Evolutionary conservation across 208 protist genomes (phyloP).

Genomic region (Trypanosoma cruzi): DNA sequence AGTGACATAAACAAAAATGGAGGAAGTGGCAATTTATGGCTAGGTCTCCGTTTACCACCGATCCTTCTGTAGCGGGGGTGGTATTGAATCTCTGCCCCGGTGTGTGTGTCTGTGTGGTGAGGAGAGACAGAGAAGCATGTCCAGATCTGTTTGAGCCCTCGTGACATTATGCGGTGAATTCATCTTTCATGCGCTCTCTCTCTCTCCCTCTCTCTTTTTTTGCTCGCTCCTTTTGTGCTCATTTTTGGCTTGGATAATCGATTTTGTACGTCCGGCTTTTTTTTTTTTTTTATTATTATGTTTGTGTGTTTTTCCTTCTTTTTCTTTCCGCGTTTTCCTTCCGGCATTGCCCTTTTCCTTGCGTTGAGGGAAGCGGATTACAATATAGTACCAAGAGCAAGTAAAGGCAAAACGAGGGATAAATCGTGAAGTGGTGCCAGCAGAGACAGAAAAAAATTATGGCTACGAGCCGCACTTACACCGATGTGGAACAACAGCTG

Average conservation of each 20-base stretch:
- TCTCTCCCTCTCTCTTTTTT: no score
- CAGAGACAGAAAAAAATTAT: constrained; percentile 3
- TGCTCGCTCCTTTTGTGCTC: no score
- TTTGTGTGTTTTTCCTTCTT: no score
- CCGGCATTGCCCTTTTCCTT: constrained; percentile 13
- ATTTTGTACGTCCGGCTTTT: no score
- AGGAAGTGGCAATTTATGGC: constrained; percentile 11
- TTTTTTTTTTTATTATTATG: no score
- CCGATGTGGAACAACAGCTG: constrained; percentile 58
- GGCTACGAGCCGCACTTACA: constrained; percentile 7
- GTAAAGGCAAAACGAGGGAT: constrained; percentile 11
- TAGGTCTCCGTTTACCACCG: constrained; percentile 25
- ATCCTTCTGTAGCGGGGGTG: constrained; percentile 1
- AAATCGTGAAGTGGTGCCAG: background rate
- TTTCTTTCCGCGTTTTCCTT: no score
- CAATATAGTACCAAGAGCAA: background rate
- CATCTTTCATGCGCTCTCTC: background rate
- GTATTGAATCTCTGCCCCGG: no score
- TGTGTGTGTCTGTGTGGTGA: no score
- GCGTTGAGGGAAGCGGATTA: background rate
- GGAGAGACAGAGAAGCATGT: no score
- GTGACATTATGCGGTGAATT: no score
- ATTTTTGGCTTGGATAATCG: no score
- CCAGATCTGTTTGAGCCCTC: no score
- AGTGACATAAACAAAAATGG: constrained; percentile 8